Conservation (phyloP, 306 rosid species). For the Acmispon strigosus region DNA sequence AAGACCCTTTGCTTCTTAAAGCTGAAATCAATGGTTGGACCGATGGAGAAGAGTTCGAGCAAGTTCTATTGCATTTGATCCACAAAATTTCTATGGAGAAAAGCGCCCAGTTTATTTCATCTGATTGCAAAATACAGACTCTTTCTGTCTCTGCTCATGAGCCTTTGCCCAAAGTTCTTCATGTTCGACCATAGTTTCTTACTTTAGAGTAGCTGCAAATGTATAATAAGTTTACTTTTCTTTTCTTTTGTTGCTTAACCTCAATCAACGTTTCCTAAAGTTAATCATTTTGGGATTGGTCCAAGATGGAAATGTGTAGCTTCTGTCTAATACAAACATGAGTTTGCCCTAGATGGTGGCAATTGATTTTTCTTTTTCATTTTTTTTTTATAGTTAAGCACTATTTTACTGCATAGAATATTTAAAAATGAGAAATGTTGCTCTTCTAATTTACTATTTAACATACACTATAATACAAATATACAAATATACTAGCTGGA, state of each 20-base stretch:
- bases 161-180: conserved; percentile 38
- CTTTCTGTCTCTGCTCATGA: conserved; percentile 30
- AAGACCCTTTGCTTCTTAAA: conserved; percentile 37
- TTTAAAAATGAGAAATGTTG: too few relatives aligned
- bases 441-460: too few relatives aligned
- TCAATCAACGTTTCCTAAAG: not conserved
- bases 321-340: too few relatives aligned
- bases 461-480: too few relatives aligned
- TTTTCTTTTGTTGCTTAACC: not conserved
- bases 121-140: conserved; percentile 45
- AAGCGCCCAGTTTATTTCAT: conserved; percentile 18
- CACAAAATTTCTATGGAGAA: conserved; percentile 28
- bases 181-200: conserved; percentile 27
- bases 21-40: conserved; percentile 54
- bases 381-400: too few relatives aligned
- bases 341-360: too few relatives aligned
- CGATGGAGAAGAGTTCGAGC: conserved; percentile 42
- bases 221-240: not conserved
- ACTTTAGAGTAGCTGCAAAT: not conserved
- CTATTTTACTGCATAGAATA: too few relatives aligned
- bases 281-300: too few relatives aligned
- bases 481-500: too few relatives aligned
- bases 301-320: too few relatives aligned
- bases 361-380: too few relatives aligned
- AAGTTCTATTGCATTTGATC: conserved; percentile 27